A percentile compares a stretch with the other conserved stretches of the same genome.
Conservation (phyloP, 2,329 filamentous ascomycete genomes). For the Epichloe gansuensis region DNA sequence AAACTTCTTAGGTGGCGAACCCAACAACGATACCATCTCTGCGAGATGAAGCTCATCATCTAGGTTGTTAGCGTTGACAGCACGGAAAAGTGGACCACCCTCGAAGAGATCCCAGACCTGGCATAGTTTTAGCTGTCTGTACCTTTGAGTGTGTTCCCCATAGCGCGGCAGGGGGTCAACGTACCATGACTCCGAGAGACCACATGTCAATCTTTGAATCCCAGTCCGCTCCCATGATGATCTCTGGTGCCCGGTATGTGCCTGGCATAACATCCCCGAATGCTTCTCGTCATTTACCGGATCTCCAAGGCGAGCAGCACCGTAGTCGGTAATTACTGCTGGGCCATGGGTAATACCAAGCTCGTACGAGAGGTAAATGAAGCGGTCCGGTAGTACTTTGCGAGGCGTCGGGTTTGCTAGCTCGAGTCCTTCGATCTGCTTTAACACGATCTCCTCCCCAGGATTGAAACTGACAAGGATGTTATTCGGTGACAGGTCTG, state of each 20-base stretch:
- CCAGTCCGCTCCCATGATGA: conserved; percentile 23
- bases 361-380: conserved; percentile 15
- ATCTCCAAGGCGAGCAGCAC: conserved; percentile 14
- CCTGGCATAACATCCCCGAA: conserved; percentile 21
- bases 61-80: conserved; percentile 10
- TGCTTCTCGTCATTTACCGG: not conserved
- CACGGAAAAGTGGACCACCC: conserved; percentile 16
- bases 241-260: conserved; percentile 22
- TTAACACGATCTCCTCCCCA: conserved; percentile 8
- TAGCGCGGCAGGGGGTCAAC: not conserved
- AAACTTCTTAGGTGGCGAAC: conserved; percentile 21
- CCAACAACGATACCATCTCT: conserved; percentile 26
- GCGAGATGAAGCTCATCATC: conserved; percentile 19
- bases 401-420: conserved; percentile 10
- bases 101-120: conserved; percentile 18
- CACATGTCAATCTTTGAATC: conserved; percentile 22
- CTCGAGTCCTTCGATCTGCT: conserved; percentile 8
- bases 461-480: conserved; percentile 11
- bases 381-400: conserved; percentile 16
- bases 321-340: conserved; percentile 19
- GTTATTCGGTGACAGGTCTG: conserved; percentile 18
- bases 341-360: conserved; percentile 12
- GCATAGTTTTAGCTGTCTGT: not conserved
- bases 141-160: not conserved
- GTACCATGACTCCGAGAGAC: conserved; percentile 20